A percentile compares a stretch with the other conserved stretches of the same genome.
Conservation (phyloP, 331 rosid species). For the Quercus lobata region DNA sequence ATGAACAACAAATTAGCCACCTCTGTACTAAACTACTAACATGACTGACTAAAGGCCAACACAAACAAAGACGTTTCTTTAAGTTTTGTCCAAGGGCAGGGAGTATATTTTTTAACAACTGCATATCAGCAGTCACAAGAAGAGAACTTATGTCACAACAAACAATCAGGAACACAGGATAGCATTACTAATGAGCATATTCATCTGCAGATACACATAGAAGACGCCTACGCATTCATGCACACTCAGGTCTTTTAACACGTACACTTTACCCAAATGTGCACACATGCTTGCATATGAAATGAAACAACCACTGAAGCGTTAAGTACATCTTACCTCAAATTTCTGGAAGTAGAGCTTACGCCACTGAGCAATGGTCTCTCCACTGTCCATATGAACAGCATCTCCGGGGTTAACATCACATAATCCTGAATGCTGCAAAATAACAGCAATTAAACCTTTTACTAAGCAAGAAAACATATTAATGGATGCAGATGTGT, state of each 20-base stretch:
- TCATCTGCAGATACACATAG: neutral
- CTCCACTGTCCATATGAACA: conserved; percentile 56
- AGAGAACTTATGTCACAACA: neutral
- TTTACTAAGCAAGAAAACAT: conserved; percentile 4
- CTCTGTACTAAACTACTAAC: neutral
- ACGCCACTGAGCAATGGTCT: conserved; percentile 58
- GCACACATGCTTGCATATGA: neutral
- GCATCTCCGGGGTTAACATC: conserved; percentile 53
- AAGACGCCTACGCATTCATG: no score
- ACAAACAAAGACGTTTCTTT: neutral
- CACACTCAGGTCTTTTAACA: neutral
- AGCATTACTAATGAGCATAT: neutral
- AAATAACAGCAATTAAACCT: conserved; percentile 9
- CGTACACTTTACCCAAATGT: neutral
- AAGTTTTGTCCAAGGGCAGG: neutral
- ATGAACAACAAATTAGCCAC: neutral
- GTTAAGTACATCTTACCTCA: conserved; percentile 46
- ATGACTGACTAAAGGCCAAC: neutral
- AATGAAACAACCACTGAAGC: conserved; percentile 1
- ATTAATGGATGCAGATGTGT: neutral
- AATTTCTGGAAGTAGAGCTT: conserved; percentile 45
- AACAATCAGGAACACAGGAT: neutral
- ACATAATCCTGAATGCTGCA: conserved; percentile 62
- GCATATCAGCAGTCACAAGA: neutral
- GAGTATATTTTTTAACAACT: neutral